Base-by-base conservation (phyloP, 2,329 filamentous ascomycete species). In the Colletotrichum falcatum region DNA sequence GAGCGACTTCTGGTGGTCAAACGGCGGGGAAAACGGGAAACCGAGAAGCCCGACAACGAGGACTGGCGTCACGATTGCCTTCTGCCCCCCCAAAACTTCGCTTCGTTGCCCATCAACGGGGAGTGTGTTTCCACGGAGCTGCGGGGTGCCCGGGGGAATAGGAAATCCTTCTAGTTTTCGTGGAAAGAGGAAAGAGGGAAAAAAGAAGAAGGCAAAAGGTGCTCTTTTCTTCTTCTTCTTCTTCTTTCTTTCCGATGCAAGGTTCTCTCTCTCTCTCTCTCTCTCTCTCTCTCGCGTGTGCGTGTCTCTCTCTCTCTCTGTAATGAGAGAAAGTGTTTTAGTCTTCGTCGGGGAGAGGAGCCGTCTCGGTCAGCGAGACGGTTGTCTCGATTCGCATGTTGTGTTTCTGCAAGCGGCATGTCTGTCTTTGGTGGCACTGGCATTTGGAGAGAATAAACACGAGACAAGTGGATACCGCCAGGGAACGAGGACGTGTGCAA, bases 31-130 rank as follows among this genome's bases (percentile, higher is more conserved):
- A 48, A 48, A 60, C 42, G 16, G 49, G 58, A 49, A 49, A 49
- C 58, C 44, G 58, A 35, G 5, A n/a, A 60, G 58, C 7, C 58
- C 28, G 28, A 28, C 8, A 48, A 26, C n/a, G 16, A 30, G 42
- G 30, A 30, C 58, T 61, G 58, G 49, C 58, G 58, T 61, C 58
- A 61, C 23, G n/a, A 35, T 35, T 49, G n/a, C 44, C 30, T 26
- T 49, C 18, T 35, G 49, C 58, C 39, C 58, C 30, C n/a, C n/a
- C n/a, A n/a, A 42, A 28, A 48, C 18, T 44, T 44, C 0, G 7
- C 37, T 35, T 14, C 18, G 20, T 20, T 18, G 4, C 28, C 48
- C 23, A 20, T 37, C 30, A 14, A 48, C 42, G 14, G 23, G 58
- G 54, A 23, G 28, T 5, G 5, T 23, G 11, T 55, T 37, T n/a